Evolutionary conservation across 805 yeast species (phyloP), one percentile per base, ranked within the genome.

Genomic region (Tetrapisispora arboricola): DNA sequence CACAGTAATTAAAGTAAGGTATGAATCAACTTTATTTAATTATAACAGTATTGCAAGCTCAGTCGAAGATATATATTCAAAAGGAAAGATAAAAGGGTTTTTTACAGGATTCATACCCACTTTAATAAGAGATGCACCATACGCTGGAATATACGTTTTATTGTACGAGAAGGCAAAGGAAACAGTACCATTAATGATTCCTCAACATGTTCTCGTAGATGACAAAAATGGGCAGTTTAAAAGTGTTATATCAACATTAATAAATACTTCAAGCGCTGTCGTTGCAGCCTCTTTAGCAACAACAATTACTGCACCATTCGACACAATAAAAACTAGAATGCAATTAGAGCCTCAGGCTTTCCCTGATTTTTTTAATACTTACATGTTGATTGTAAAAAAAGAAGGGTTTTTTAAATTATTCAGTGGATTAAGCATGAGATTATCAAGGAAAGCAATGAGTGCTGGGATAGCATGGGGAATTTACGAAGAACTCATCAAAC

Each of bases 381-480:
- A 66, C 39, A 38, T 35, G 4, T 25, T 44, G 24, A 72, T 71
- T 42, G 53, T 63, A 50, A 64, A 49, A 45, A 64, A 58, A 52
- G 88, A 64, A 60, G 80, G 67, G 5, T 49, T 71, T 20, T 47
- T 60, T 20, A 73, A 78, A 35, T 65, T 92, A 40, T 88, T 92
- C 58, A 80, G 85, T 58, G 98, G 98, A 0, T 64, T 92, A 24
- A 73, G 85, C 31, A 68, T 92, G 50, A 69, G 98, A 48, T 68
- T 92, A 38, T 71, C 81, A 4, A 71, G 97, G 50, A 92, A 92
- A 62, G 95, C 90, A 0, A 60, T 84, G 36, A 83, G 95, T 60
- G 90, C 96, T 0, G 96, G 95, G 1, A 86, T 92, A 45, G 87
- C 95, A 38, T 92, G 98, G 98, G 85, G 95, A 44, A 80, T 92